These are phyloP conservation scores for Ophiostoma tasmaniense DNA, from an alignment of 2,329 filamentous ascomycete genomes.

Conservation along the genomic window DNA sequence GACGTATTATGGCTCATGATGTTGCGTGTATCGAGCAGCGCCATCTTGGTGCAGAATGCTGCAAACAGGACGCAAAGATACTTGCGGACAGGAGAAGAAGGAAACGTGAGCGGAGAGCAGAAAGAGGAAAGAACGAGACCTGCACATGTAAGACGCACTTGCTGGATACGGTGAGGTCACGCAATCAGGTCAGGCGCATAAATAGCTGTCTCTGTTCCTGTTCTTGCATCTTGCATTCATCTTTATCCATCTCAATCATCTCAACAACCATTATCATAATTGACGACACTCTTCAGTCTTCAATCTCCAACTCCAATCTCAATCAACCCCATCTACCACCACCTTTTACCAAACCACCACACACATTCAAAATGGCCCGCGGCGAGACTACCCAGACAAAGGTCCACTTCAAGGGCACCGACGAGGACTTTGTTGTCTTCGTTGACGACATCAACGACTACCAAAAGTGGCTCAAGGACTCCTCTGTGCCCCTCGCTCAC, in stretches of 20 bases:
- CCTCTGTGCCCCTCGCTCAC: constrained; percentile 67
- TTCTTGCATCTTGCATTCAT: neutral
- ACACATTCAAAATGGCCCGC: constrained; percentile 6
- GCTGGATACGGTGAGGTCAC: neutral
- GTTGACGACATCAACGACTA: constrained; percentile 53
- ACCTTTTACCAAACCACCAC: constrained; percentile 2
- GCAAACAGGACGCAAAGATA: neutral
- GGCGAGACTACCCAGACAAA: constrained; percentile 56
- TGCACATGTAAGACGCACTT: neutral
- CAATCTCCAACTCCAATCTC: neutral
- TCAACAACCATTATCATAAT: neutral
- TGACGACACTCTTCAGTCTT: neutral
- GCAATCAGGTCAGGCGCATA: neutral
- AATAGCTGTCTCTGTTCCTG: neutral
- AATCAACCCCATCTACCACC: neutral
- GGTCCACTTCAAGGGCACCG: constrained; percentile 73
- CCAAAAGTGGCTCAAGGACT: constrained; percentile 76
- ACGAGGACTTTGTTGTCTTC: constrained; percentile 53
- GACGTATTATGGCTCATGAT: constrained; percentile 14
- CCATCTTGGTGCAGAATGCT: neutral
- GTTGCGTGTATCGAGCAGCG: constrained; percentile 12
- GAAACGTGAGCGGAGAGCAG: no score
- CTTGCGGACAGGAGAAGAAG: neutral
- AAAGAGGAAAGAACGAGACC: neutral
- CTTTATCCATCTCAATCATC: neutral